phyloP scores from a whole-genome alignment of 75 land plant genomes.

The Adiantum capillusveneris region DNA sequence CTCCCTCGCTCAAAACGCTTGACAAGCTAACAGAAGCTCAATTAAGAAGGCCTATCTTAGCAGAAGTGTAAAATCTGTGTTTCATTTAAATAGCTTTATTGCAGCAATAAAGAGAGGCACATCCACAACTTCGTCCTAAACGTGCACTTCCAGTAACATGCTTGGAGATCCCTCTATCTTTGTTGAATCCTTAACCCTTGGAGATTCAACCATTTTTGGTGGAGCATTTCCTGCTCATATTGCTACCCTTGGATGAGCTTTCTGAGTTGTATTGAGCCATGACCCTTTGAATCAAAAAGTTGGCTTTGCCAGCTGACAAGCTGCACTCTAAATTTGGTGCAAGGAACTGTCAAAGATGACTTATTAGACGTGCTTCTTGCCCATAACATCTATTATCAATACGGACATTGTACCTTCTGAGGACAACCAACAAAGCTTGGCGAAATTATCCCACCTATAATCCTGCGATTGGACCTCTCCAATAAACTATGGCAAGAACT shows the following conservation, averaged over 20 bases:
- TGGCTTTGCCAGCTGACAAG: slow-evolving; percentile 78
- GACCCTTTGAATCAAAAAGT: slow-evolving; percentile 51
- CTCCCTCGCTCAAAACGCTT: too few species aligned
- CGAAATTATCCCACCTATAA: slow-evolving; percentile 64
- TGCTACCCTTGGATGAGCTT: slow-evolving; percentile 24
- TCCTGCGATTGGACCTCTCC: slow-evolving; percentile 49
- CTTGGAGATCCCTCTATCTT: slow-evolving; percentile 28
- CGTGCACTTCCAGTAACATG: slow-evolving; percentile 44
- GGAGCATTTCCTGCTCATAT: slow-evolving; percentile 39
- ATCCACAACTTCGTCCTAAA: slow-evolving; percentile 62
- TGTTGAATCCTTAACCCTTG: slow-evolving; percentile 36
- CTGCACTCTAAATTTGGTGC: slow-evolving; percentile 71
- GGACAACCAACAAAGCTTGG: slow-evolving; percentile 54
- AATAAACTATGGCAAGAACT: slow-evolving; percentile 60
- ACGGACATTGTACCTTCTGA: slow-evolving; percentile 45
- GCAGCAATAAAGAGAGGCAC: slow-evolving; percentile 73
- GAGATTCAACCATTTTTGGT: slow-evolving; percentile 26
- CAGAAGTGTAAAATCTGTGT: too few species aligned
- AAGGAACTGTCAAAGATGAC: slow-evolving; percentile 41
- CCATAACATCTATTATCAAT: too few species aligned
- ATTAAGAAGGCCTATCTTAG: too few species aligned
- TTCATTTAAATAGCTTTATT: too few species aligned
- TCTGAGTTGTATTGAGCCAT: slow-evolving; percentile 22
- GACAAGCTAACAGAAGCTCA: too few species aligned
- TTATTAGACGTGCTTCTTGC: too few species aligned